A percentile compares a stretch with the other conserved stretches of the same genome.
Evolutionary conservation across 495 filamentous ascomycete genomes (phyloP).

Genomic region (Bathelium albidoporum): DNA sequence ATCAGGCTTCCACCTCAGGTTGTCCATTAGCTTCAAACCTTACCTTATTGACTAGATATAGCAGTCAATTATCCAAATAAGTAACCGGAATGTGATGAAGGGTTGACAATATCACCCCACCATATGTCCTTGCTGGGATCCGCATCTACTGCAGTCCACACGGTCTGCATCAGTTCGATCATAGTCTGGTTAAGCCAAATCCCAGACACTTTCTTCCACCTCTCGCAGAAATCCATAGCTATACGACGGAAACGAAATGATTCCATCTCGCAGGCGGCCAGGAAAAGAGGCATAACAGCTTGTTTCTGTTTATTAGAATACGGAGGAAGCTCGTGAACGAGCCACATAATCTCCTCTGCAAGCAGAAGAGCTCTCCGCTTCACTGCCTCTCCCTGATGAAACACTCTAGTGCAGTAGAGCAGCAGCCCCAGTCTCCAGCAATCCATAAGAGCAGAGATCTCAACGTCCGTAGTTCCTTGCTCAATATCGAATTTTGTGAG

Average conservation of each 20-base stretch:
- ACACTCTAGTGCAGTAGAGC: slow-evolving; percentile 4
- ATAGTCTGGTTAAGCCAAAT: slow-evolving; percentile 1
- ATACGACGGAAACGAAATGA: slow-evolving; percentile 3
- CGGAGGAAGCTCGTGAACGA: slow-evolving; percentile 2
- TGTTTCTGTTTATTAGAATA: slow-evolving; percentile 6
- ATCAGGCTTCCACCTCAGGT: neutral
- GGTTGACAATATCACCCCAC: neutral
- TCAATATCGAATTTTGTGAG: neutral
- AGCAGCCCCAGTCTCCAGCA: slow-evolving; percentile 3
- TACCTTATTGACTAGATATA: neutral
- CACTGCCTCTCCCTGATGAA: neutral
- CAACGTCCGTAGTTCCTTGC: neutral
- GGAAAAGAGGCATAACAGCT: slow-evolving; percentile 6
- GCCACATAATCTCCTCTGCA: slow-evolving; percentile 3
- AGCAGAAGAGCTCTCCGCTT: neutral
- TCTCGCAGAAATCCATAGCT: slow-evolving; percentile 1
- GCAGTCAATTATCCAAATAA: neutral
- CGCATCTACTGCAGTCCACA: neutral
- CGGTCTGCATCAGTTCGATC: neutral
- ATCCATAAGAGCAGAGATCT: neutral
- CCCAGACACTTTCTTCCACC: neutral
- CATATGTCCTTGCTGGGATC: slow-evolving; percentile 1
- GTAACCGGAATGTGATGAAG: neutral
- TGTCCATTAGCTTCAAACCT: neutral
- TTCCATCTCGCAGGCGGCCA: slow-evolving; percentile 7